Conservation (phyloP, 1,284 basidiomycete species). For the Ganoderma multipileum region DNA sequence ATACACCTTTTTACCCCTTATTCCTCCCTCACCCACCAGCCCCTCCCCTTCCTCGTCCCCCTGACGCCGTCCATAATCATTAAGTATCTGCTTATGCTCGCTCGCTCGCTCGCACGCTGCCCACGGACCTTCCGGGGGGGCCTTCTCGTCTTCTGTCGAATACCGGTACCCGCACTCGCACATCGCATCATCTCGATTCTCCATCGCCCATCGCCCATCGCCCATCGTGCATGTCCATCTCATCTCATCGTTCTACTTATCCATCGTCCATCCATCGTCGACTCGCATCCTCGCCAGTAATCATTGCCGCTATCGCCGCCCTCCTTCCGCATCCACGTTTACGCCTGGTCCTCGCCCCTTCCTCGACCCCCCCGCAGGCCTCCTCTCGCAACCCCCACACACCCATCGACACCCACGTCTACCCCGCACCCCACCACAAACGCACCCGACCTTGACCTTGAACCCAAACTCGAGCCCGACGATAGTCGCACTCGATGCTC, state of each 20-base stretch:
- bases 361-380: not conserved
- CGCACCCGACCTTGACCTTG: not conserved
- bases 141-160: not conserved
- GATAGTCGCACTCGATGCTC: not conserved
- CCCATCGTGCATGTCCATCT: not conserved
- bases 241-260: not conserved
- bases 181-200: not conserved
- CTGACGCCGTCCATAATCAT: not conserved
- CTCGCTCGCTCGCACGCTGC: not conserved
- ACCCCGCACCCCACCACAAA: not conserved
- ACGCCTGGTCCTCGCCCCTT: not conserved
- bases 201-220: not conserved
- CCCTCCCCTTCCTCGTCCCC: too few species aligned
- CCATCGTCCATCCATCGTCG: not conserved
- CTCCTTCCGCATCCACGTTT: not conserved
- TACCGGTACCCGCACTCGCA: constrained; percentile 15
- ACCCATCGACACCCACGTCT: not conserved
- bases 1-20: constrained; percentile 1
- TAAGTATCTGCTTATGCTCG: not conserved
- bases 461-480: not conserved
- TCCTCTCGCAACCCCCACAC: too few species aligned
- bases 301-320: not conserved
- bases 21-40: not conserved
- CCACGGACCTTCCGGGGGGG: not conserved
- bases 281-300: not conserved